Conservation (phyloP, 2,329 filamentous ascomycete genomes). For the Talaromyces sp. region DNA sequence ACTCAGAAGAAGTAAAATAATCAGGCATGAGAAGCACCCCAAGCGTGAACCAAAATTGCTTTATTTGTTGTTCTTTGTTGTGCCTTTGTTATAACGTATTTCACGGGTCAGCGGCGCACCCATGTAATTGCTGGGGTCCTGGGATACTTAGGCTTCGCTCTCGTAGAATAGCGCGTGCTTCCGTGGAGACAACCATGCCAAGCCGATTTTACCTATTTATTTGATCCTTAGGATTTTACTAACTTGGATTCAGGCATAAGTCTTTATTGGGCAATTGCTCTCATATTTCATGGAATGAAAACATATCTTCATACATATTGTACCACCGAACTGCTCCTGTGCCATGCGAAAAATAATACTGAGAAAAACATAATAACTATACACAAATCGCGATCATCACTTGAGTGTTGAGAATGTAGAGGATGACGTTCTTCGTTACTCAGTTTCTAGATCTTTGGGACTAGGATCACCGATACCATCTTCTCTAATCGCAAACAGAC, state of each 20-base stretch:
- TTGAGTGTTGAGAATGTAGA: neutral
- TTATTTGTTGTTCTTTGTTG: no score
- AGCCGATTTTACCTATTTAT: neutral
- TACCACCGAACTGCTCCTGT: slow-evolving; percentile 1
- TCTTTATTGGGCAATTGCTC: neutral
- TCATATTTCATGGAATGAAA: neutral
- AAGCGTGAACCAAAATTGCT: no score
- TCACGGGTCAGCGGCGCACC: no score
- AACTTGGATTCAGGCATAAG: no score
- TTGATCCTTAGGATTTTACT: neutral
- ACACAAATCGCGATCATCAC: neutral
- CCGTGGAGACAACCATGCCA: neutral
- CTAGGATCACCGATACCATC: slow-evolving; percentile 94
- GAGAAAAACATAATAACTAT: slow-evolving; percentile 2
- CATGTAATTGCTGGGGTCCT: no score
- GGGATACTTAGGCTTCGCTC: no score
- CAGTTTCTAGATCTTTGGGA: slow-evolving; percentile 92
- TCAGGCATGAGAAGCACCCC: no score
- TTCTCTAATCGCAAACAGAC: slow-evolving; percentile 93
- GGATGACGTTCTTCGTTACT: slow-evolving; percentile 34
- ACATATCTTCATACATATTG: neutral
- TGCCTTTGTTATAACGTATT: no score
- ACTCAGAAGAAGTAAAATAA: no score
- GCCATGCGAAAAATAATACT: slow-evolving; percentile 3
- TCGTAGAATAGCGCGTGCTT: neutral